Evolutionary conservation across 495 filamentous ascomycete genomes (phyloP).

Genomic region (Hypoxylon crocopeplum): DNA sequence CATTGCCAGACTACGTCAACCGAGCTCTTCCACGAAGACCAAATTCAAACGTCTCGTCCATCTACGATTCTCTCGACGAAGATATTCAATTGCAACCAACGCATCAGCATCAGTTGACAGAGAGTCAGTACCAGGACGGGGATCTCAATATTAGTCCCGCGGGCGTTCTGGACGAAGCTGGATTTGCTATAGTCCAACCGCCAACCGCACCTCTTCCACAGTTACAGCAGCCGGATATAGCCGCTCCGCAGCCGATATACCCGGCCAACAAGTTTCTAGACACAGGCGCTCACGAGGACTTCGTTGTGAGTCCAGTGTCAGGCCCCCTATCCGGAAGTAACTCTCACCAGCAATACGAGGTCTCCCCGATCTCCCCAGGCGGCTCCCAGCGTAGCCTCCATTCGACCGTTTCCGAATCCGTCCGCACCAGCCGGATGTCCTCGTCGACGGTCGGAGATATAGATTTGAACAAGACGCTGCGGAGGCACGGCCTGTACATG

Average conservation of each 20-base stretch:
- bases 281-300: background rate
- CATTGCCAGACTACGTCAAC: slow-evolving; percentile 25
- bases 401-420: background rate
- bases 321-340: slow-evolving; percentile 1
- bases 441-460: background rate
- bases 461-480: too few species aligned
- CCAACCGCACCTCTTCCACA: background rate
- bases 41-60: slow-evolving; percentile 9
- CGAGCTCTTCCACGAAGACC: slow-evolving; percentile 28
- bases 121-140: background rate
- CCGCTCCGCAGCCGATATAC: slow-evolving; percentile 20
- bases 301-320: slow-evolving; percentile 26
- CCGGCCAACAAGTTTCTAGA: slow-evolving; percentile 9
- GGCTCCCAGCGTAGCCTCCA: slow-evolving; percentile 7
- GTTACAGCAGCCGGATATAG: slow-evolving; percentile 5
- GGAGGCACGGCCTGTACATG: too few species aligned
- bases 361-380: slow-evolving; percentile 26
- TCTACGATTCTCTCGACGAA: background rate
- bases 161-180: slow-evolving; percentile 10
- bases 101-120: background rate
- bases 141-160: background rate
- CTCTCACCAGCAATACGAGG: slow-evolving; percentile 11
- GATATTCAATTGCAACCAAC: background rate
- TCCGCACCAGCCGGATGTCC: background rate
- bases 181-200: slow-evolving; percentile 8